Conservation (phyloP, 2,329 filamentous ascomycete species). For the Didymella keratinophila region DNA sequence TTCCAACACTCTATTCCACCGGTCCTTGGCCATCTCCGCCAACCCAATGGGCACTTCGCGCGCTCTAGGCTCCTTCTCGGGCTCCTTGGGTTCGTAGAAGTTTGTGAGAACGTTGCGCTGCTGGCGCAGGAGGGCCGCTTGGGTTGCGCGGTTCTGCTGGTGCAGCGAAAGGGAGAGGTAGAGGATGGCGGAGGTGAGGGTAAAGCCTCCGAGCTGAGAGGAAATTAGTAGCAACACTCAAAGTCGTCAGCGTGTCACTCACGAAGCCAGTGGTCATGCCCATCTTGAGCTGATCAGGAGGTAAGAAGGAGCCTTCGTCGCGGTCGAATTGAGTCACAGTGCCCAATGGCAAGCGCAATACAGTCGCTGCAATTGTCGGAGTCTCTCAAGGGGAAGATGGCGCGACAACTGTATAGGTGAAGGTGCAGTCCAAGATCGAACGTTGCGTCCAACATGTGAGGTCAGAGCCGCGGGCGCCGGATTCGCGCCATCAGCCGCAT, state of each 20-base stretch:
- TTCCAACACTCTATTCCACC: slow-evolving; percentile 59
- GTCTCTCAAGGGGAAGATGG: no score
- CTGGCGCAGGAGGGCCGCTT: slow-evolving; percentile 57
- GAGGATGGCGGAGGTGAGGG: slow-evolving; percentile 56
- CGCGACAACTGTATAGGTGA: background rate
- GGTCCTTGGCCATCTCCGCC: slow-evolving; percentile 58
- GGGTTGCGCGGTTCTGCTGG: slow-evolving; percentile 56
- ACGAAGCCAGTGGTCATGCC: slow-evolving; percentile 63
- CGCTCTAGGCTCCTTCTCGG: slow-evolving; percentile 48
- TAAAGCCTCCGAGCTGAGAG: slow-evolving; percentile 59
- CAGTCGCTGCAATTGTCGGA: background rate
- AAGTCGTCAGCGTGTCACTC: slow-evolving; percentile 23
- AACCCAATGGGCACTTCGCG: slow-evolving; percentile 53
- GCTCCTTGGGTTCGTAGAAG: slow-evolving; percentile 54
- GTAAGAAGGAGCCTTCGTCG: slow-evolving; percentile 2
- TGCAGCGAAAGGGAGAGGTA: slow-evolving; percentile 54
- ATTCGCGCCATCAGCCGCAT: slow-evolving; percentile 16
- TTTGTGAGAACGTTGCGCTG: slow-evolving; percentile 55
- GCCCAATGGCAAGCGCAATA: slow-evolving; percentile 12
- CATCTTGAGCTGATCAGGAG: slow-evolving; percentile 45
- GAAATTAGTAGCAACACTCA: slow-evolving; percentile 12
- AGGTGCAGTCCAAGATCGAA: slow-evolving; percentile 1
- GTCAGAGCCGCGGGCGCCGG: slow-evolving; percentile 14
- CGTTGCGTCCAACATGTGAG: slow-evolving; percentile 13
- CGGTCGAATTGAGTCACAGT: background rate